Conservation (phyloP, 2,329 filamentous ascomycete genomes). For the Pezicula carpinea region DNA sequence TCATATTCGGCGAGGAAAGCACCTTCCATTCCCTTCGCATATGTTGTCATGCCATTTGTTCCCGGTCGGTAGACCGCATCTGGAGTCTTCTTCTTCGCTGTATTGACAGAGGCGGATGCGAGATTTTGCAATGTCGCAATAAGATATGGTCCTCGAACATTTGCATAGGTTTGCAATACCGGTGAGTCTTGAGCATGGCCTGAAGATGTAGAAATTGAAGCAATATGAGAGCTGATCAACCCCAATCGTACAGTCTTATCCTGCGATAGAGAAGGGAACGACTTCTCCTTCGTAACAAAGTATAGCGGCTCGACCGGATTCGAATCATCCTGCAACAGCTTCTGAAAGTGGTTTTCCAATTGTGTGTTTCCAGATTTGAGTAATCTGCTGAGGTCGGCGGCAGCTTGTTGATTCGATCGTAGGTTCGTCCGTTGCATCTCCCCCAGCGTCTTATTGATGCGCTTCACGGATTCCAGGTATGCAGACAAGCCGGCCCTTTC, state of each 20-base stretch:
- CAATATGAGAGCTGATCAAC: conserved; percentile 75
- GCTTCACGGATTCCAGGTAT: conserved; percentile 86
- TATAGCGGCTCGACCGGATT: conserved; percentile 82
- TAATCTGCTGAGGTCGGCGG: conserved; percentile 72
- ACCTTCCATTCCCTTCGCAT: conserved; percentile 81
- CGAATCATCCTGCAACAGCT: conserved; percentile 72
- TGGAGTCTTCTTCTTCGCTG: conserved; percentile 70
- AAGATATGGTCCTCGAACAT: conserved; percentile 84
- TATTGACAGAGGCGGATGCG: conserved; percentile 79
- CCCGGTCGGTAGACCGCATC: conserved; percentile 84
- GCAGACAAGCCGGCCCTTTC: conserved; percentile 75
- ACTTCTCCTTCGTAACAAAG: conserved; percentile 82
- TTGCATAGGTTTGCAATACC: conserved; percentile 78
- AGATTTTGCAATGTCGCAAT: conserved; percentile 77
- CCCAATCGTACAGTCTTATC: conserved; percentile 73
- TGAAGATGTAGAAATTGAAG: conserved; percentile 49
- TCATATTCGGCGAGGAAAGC: conserved; percentile 87
- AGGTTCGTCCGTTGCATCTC: conserved; percentile 90
- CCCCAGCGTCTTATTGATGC: conserved; percentile 75
- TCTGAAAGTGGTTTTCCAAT: conserved; percentile 79
- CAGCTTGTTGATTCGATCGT: conserved; percentile 84
- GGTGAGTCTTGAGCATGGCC: conserved; percentile 55
- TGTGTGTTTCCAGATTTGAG: conserved; percentile 76
- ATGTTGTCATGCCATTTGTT: conserved; percentile 86
- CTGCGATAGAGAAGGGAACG: conserved; percentile 76